Evolutionary conservation across 2,329 filamentous ascomycete genomes (phyloP).

Genomic region (Microdochium paspali): DNA sequence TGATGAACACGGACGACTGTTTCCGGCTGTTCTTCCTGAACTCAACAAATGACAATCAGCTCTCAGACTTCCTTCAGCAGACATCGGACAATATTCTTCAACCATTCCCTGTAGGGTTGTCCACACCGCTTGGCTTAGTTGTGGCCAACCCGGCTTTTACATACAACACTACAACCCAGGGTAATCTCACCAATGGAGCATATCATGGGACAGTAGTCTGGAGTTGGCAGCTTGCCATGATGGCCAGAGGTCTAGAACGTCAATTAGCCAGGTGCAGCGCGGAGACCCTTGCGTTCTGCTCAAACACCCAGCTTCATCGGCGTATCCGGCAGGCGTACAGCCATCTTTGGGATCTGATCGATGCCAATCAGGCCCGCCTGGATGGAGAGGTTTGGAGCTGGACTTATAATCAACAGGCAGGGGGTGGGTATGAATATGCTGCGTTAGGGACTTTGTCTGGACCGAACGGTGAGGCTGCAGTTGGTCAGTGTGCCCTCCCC

Average conservation of each 20-base stretch:
- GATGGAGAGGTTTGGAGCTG: conserved; percentile 56
- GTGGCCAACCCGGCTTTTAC: conserved; percentile 54
- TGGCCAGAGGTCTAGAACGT: conserved; percentile 48
- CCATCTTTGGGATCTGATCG: conserved; percentile 50
- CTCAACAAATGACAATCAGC: conserved; percentile 44
- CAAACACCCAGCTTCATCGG: conserved; percentile 26
- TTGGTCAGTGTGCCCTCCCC: conserved; percentile 11
- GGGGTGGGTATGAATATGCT: conserved; percentile 31
- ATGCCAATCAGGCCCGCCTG: conserved; percentile 40
- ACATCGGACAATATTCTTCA: conserved; percentile 46
- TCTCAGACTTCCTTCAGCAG: conserved; percentile 46
- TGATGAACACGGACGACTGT: conserved; percentile 58
- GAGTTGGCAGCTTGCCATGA: conserved; percentile 57
- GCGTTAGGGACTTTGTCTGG: conserved; percentile 41
- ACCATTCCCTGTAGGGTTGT: conserved; percentile 49
- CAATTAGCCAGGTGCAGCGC: conserved; percentile 43
- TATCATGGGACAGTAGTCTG: conserved; percentile 59
- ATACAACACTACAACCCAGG: conserved; percentile 31
- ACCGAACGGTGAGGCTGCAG: conserved; percentile 28
- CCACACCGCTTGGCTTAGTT: conserved; percentile 44
- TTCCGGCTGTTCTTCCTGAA: conserved; percentile 56
- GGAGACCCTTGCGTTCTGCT: conserved; percentile 38
- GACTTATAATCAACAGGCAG: conserved; percentile 33
- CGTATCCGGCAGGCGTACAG: conserved; percentile 46
- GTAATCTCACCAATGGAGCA: conserved; percentile 44